Conservation (phyloP, 2,329 filamentous ascomycete species). For the Colletotrichum abscissum region DNA sequence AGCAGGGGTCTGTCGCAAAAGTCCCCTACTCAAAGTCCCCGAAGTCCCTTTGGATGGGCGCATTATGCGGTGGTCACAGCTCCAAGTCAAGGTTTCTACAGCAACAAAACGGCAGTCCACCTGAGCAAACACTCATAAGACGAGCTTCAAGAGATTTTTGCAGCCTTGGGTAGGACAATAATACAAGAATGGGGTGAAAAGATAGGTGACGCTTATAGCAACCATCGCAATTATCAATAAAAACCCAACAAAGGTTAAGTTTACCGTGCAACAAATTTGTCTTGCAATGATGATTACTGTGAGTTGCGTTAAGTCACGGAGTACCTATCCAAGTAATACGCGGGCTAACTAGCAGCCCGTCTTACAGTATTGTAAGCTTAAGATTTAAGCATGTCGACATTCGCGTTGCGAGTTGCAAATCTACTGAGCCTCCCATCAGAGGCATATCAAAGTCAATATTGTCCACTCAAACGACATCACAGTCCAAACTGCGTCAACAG, state of each 20-base stretch:
- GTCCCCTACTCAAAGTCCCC: background rate
- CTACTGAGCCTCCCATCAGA: no score
- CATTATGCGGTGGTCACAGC: background rate
- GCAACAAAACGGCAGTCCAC: background rate
- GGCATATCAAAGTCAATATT: no score
- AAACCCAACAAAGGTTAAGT: no score
- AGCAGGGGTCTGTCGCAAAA: background rate
- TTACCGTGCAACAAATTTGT: no score
- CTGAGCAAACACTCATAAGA: no score
- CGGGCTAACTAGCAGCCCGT: no score
- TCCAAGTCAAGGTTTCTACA: background rate
- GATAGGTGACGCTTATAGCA: background rate
- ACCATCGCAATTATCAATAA: background rate
- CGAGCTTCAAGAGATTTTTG: background rate
- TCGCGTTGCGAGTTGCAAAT: no score
- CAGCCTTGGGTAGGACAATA: background rate
- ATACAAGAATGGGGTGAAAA: background rate
- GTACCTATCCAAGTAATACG: no score
- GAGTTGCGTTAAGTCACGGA: no score
- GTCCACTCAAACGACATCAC: background rate
- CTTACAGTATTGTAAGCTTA: no score
- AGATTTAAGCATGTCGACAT: no score
- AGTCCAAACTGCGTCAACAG: constrained; percentile 20
- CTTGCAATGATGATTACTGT: no score
- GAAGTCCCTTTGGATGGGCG: background rate